These are phyloP conservation scores for Nyssa sinensis DNA, from an alignment of 148 eudicot genomes.

Conservation along the genomic window DNA sequence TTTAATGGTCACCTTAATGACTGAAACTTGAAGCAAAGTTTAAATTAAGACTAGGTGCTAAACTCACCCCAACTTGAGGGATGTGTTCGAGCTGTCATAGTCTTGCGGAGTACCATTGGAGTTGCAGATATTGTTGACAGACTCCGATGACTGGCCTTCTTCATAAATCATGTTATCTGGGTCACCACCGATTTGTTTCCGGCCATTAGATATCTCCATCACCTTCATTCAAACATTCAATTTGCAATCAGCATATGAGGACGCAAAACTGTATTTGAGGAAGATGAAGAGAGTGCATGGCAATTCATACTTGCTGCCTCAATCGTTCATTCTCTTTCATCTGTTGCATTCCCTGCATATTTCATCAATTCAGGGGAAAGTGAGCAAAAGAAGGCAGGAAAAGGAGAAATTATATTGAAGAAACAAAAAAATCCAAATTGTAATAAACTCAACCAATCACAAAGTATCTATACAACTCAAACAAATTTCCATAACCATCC, in stretches of 20 bases:
- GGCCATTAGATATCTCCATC: slow-evolving; percentile 35
- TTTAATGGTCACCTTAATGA: neutral
- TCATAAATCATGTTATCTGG: slow-evolving; percentile 43
- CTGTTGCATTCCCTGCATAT: slow-evolving; percentile 66
- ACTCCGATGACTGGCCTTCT: slow-evolving; percentile 77
- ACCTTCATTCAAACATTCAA: slow-evolving; percentile 33
- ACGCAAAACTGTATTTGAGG: neutral
- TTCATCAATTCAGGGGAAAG: no score
- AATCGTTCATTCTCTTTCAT: slow-evolving; percentile 73
- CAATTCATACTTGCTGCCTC: slow-evolving; percentile 57
- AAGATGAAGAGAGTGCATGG: neutral
- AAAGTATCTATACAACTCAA: no score
- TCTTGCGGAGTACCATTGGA: slow-evolving; percentile 61
- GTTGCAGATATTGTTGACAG: slow-evolving; percentile 50
- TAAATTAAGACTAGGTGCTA: neutral
- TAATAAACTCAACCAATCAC: no score
- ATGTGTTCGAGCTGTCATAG: slow-evolving; percentile 62
- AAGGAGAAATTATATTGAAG: no score
- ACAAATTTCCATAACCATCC: no score
- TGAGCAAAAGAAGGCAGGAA: no score
- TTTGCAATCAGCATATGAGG: neutral
- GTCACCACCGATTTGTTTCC: slow-evolving; percentile 24
- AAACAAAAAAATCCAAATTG: no score
- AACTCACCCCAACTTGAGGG: slow-evolving; percentile 58
- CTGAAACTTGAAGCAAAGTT: neutral